These are phyloP conservation scores for Penicillium psychrosexuale DNA, from an alignment of 2,329 filamentous ascomycete species.

Conservation along the genomic window DNA sequence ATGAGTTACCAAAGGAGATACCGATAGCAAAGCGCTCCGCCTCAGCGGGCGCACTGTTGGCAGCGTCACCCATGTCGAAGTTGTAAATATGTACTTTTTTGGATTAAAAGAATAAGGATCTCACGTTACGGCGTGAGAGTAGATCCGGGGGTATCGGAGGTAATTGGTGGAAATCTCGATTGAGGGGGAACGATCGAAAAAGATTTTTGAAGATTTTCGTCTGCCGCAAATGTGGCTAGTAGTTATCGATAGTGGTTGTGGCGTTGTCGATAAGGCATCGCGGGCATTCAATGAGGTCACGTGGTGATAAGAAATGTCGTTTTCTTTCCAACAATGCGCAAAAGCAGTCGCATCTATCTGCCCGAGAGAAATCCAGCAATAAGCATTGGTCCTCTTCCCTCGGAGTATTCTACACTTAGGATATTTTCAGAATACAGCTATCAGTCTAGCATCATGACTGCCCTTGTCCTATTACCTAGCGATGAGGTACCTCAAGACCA, in stretches of 20 bases:
- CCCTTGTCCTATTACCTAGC: constrained; percentile 75
- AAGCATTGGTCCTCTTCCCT: not conserved
- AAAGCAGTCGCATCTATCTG: not conserved
- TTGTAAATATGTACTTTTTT: constrained; percentile 10
- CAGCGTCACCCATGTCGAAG: constrained; percentile 51
- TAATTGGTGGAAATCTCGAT: constrained; percentile 21
- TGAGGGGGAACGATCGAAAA: constrained; percentile 30
- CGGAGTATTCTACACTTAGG: not conserved
- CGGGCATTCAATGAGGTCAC: constrained; percentile 15
- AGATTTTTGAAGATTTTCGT: constrained; percentile 37
- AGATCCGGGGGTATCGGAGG: constrained; percentile 15
- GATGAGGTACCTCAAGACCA: constrained; percentile 65
- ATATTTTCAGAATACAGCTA: constrained; percentile 2
- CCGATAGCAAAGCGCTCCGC: constrained; percentile 71
- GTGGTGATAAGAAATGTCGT: constrained; percentile 29
- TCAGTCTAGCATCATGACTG: constrained; percentile 48
- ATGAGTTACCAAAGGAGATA: constrained; percentile 96
- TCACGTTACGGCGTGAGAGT: constrained; percentile 19
- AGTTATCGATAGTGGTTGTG: constrained; percentile 37
- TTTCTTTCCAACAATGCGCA: constrained; percentile 10
- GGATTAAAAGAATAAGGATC: constrained; percentile 10
- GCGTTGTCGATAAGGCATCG: constrained; percentile 14
- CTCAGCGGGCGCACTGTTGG: constrained; percentile 49
- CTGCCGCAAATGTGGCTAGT: constrained; percentile 30
- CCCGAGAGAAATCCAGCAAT: not conserved